Base-by-base conservation (phyloP, 805 yeast genomes). In the Nakazawaea ernobii region DNA sequence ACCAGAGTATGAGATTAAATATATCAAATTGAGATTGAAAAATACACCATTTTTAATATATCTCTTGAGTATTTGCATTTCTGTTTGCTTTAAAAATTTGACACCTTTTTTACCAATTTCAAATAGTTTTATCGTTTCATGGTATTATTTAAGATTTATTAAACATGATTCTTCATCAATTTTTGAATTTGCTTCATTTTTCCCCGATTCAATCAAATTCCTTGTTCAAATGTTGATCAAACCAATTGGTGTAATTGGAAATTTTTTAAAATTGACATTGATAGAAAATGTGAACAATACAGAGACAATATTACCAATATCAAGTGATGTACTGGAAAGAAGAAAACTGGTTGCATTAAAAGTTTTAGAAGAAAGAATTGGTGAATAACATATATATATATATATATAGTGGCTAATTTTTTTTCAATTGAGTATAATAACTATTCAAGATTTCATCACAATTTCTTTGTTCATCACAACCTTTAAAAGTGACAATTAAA, bases 111-210 rank as follows among this genome's bases (percentile, higher is more conserved):
- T 84, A 6, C 88, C 88, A 11, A 67, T 82, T 7, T 65, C 65
- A 17, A 66, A 68, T 20, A 80, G 83, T 41, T 89, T 91, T 56
- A 63, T 86, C 42, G 68, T 79, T 2, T 71, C 91, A 14, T 91
- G 92, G 87, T 59, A 67, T 41, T 92, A 89, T 60, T 70, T 91
- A 55, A 74, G 98, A 54, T 91, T 88, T 63, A 82, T 68, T 68
- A 94, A 89, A 58, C 29, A 53, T 27, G 97, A 97, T 35, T 97
- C 90, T 62, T 95, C 97, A 0, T 82, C 94, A 0, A 85, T 92
- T 1, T 91, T 91, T 69, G 81, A 86, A 47, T 73, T 91, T 52
- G 82, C 83, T 30, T 84, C 84, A 56, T 88, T 91, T 61, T 91
- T 91, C 79, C 97, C 97, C 0, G 79, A 73, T 42, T 60, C 75